These are phyloP conservation scores for Camelina neglecta DNA, from an alignment of 345 rosid genomes.

Conservation along the genomic window DNA sequence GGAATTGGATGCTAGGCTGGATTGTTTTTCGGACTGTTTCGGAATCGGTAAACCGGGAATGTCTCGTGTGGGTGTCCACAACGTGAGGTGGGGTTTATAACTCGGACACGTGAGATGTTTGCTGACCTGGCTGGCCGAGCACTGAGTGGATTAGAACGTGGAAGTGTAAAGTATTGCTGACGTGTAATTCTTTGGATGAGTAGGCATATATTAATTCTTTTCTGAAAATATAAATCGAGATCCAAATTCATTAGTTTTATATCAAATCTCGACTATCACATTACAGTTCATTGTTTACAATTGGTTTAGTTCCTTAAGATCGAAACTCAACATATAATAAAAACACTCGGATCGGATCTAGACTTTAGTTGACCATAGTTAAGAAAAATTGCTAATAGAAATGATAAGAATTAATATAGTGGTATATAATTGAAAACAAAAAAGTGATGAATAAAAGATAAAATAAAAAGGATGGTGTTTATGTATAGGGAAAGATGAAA, in stretches of 20 bases:
- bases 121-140: conserved; percentile 34
- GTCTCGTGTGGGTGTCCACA: conserved; percentile 38
- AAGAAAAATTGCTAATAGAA: background rate
- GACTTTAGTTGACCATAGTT: background rate
- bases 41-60: conserved; percentile 25
- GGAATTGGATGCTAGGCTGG: conserved; percentile 53
- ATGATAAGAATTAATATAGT: background rate
- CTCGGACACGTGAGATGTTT: conserved; percentile 43
- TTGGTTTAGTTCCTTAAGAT: background rate
- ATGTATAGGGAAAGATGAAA: conserved; percentile 43
- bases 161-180: conserved; percentile 42
- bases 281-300: no score
- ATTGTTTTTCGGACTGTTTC: conserved; percentile 7
- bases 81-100: conserved; percentile 22
- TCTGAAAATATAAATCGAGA: conserved; percentile 18
- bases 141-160: conserved; percentile 33
- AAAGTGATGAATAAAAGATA: conserved; percentile 35
- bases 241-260: background rate
- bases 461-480: conserved; percentile 14
- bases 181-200: conserved; percentile 43
- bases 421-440: background rate
- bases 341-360: conserved; percentile 20
- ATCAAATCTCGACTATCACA: background rate
- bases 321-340: background rate
- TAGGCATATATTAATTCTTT: conserved; percentile 40